phyloP scores from a whole-genome alignment of 2,329 filamentous ascomycete genomes.

The Chalaropsis ovoidea region DNA sequence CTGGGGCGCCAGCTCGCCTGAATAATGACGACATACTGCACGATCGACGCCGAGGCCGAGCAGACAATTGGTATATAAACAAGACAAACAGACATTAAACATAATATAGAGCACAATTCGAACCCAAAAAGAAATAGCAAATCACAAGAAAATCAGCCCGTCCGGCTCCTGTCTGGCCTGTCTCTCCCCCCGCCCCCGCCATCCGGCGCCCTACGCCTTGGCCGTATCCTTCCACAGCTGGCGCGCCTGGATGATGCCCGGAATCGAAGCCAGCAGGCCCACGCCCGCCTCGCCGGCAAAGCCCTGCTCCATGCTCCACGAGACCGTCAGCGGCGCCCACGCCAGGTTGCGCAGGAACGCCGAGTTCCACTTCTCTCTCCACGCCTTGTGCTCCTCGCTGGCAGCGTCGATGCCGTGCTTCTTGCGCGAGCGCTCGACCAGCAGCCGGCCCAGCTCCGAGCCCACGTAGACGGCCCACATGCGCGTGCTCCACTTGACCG shows the following conservation, averaged over 20 bases:
- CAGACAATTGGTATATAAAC: neutral
- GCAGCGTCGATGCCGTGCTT: constrained; percentile 32
- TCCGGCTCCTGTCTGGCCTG: neutral
- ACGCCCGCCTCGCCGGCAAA: constrained; percentile 32
- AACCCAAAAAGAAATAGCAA: neutral
- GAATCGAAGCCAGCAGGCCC: constrained; percentile 33
- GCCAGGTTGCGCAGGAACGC: constrained; percentile 59
- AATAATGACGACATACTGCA: no score
- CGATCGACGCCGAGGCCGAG: neutral
- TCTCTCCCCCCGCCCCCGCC: neutral
- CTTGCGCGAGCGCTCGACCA: constrained; percentile 38
- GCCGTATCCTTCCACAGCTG: constrained; percentile 34
- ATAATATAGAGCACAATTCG: constrained; percentile 2
- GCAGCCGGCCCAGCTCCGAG: constrained; percentile 61
- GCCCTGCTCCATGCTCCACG: constrained; percentile 67
- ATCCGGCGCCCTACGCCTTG: constrained; percentile 14
- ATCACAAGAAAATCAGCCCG: neutral
- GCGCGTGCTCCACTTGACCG: constrained; percentile 62
- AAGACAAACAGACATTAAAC: neutral
- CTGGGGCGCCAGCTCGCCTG: no score
- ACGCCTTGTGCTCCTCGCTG: constrained; percentile 37
- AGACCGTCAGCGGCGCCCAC: constrained; percentile 72
- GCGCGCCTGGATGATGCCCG: constrained; percentile 35
- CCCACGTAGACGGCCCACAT: constrained; percentile 73
- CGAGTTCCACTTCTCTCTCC: constrained; percentile 49